Conservation (phyloP, 768 basidiomycete genomes). For the Leccinum variicolor region DNA sequence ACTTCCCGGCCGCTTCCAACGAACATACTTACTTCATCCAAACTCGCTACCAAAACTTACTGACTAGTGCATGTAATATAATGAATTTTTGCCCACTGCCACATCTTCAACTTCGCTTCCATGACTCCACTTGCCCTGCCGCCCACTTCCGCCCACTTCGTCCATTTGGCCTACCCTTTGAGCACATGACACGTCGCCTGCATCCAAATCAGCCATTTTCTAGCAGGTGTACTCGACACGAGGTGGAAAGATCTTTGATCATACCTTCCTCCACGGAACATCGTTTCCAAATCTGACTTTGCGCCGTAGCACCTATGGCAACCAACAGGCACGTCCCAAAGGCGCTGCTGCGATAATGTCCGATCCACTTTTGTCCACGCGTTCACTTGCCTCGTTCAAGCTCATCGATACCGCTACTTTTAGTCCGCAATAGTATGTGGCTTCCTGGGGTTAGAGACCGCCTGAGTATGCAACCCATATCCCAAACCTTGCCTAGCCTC, state of each 20-base stretch:
- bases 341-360: slow-evolving; percentile 29
- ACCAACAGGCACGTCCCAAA: slow-evolving; percentile 21
- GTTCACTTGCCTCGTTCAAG: slow-evolving; percentile 17
- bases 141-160: slow-evolving; percentile 22
- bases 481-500: slow-evolving; percentile 13
- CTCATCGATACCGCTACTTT: slow-evolving; percentile 25
- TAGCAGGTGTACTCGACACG: slow-evolving; percentile 29
- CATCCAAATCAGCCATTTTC: slow-evolving; percentile 20
- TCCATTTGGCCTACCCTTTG: slow-evolving; percentile 20
- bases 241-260: slow-evolving; percentile 31
- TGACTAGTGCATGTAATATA: slow-evolving; percentile 11
- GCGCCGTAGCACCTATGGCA: slow-evolving; percentile 20
- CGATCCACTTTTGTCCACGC: slow-evolving; percentile 27
- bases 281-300: slow-evolving; percentile 22
- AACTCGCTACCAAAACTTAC: slow-evolving; percentile 6
- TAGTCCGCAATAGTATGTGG: slow-evolving; percentile 8
- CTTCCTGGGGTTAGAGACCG: slow-evolving; percentile 13
- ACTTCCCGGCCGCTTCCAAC: slow-evolving; percentile 17
- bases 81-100: slow-evolving; percentile 16
- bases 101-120: slow-evolving; percentile 21
- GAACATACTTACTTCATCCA: slow-evolving; percentile 6
- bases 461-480: slow-evolving; percentile 9
- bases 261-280: slow-evolving; percentile 15
- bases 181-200: slow-evolving; percentile 26
- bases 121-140: slow-evolving; percentile 20